Evolutionary conservation across 75 land plant genomes (phyloP).

Genomic region (Pinus albicaulis): DNA sequence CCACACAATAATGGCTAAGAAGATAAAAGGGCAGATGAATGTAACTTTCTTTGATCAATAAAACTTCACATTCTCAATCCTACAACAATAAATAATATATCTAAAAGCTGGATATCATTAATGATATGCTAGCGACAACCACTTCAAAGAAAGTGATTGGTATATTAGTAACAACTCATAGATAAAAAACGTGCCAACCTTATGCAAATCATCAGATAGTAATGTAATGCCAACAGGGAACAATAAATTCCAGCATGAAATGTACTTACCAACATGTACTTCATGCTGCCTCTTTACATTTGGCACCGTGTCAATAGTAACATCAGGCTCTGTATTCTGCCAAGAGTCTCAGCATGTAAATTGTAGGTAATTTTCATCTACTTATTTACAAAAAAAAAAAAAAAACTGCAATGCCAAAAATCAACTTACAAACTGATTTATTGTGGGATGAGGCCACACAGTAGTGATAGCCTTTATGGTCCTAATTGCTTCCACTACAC

Average conservation of each 20-base stretch:
- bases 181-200: no score
- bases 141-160: no score
- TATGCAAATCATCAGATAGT: no score
- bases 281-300: conserved; percentile 54
- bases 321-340: conserved; percentile 46
- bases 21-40: no score
- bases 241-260: background rate
- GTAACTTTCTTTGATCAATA: no score
- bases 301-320: conserved; percentile 53
- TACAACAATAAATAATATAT: no score
- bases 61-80: no score
- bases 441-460: conserved; percentile 60
- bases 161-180: no score
- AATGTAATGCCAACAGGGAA: no score
- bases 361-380: background rate
- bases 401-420: background rate
- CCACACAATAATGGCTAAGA: no score
- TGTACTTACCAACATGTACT: conserved; percentile 49
- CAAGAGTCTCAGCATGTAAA: background rate
- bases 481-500: conserved; percentile 59
- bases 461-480: conserved; percentile 60
- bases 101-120: no score
- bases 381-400: background rate
- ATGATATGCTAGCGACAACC: no score
- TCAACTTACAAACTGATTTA: conserved; percentile 44